phyloP scores from a whole-genome alignment of 2,329 filamentous ascomycete genomes.

The Aspergillus felis region DNA sequence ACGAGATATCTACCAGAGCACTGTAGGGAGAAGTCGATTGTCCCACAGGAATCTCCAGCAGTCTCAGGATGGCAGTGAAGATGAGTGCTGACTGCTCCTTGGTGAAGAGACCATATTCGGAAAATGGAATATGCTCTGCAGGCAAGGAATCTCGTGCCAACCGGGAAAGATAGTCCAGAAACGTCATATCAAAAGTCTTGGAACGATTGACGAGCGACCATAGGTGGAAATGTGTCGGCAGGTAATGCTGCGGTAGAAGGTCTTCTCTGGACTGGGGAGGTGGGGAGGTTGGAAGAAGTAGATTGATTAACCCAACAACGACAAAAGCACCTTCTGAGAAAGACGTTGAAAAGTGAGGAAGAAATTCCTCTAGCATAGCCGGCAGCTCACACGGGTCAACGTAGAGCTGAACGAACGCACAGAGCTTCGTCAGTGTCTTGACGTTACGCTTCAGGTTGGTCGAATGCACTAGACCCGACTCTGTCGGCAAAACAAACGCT shows the following conservation, averaged over 20 bases:
- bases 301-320: conserved; percentile 80
- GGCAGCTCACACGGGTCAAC: conserved; percentile 86
- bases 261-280: conserved; percentile 63
- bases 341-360: conserved; percentile 88
- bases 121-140: conserved; percentile 72
- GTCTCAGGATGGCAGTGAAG: conserved; percentile 82
- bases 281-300: conserved; percentile 80
- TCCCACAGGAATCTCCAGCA: conserved; percentile 94
- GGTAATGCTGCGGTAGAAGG: conserved; percentile 80
- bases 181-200: conserved; percentile 77
- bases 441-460: conserved; percentile 63
- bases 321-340: conserved; percentile 90
- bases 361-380: conserved; percentile 72
- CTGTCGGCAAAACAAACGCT: conserved; percentile 78
- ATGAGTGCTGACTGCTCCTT: conserved; percentile 87
- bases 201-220: conserved; percentile 93
- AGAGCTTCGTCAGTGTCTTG: conserved; percentile 79
- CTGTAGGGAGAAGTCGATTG: conserved; percentile 93
- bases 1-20: conserved; percentile 70
- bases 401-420: conserved; percentile 84
- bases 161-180: conserved; percentile 85
- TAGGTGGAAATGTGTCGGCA: conserved; percentile 92
- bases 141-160: conserved; percentile 78
- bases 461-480: conserved; percentile 63
- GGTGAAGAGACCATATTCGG: conserved; percentile 85